Base-by-base conservation (phyloP, 2,329 filamentous ascomycete species). In the Talaromyces sp. region DNA sequence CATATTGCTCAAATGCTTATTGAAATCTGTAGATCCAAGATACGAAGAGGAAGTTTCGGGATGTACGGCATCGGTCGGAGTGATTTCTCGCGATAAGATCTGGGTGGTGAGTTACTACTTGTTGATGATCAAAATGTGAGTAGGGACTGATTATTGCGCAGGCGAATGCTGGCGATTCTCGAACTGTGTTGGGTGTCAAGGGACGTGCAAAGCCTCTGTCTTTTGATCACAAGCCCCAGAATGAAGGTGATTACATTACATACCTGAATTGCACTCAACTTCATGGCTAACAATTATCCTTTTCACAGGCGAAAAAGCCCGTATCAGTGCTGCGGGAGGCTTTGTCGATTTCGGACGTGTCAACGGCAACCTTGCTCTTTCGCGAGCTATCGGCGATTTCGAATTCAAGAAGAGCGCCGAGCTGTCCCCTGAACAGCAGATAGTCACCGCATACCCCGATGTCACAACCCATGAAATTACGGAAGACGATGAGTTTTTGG, bases 321-420 rank as follows among this genome's bases (percentile, higher is more conserved):
- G 95, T 74, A 99, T 99, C 74, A 94, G 89, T 74, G 93, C 94
- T 65, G 95, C 95, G 52, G 95, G 95, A 76, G 95, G 95, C 59
- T 98, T 98, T 72, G 95, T 99, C 75, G 95, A 99, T 79, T 99
- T 98, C 76, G 95, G 95, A 69, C 91, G 95, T 76, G 95, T 99
- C 72, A 99, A 99, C 78, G 95, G 95, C 77, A 99, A 99, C 79
- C 87, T 99, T 54, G 95, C 95, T 56, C 84, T 99, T 67, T 99
- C 95, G 68, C 91, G 95, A 78, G 95, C 95, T 72, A 97, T 99
- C 78, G 95, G 95, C 72, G 95, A 99, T 79, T 99, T 99, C 76
- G 95, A 99, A 78, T 99, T 99, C 86, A 99, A 99, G 86, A 98
- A 98, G 86, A 97, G 93, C 78, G 91, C 94, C 71, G 93, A 97